A percentile compares a stretch with the other conserved stretches of the same genome.
phyloP scores from a whole-genome alignment of 768 basidiomycete genomes.

The Sarcodon aspratus region DNA sequence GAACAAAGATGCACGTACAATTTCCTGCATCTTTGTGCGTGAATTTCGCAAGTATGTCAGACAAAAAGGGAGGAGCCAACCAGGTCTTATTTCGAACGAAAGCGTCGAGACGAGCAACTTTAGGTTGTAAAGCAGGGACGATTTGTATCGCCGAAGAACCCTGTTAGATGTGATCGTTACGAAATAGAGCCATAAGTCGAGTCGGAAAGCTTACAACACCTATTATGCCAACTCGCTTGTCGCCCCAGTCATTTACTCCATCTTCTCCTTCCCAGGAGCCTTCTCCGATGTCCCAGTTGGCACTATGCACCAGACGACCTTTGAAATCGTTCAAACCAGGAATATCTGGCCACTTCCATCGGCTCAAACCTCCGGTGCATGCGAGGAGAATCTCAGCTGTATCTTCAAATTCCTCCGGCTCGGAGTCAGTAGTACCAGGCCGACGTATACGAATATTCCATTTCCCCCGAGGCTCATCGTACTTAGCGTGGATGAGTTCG shows the following conservation, averaged over 20 bases:
- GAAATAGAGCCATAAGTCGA: background rate
- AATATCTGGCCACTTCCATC: slow-evolving; percentile 63
- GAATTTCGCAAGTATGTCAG: slow-evolving; percentile 27
- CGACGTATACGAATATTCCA: slow-evolving; percentile 42
- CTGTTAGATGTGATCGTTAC: slow-evolving; percentile 16
- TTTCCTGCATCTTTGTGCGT: slow-evolving; percentile 25
- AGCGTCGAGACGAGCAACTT: slow-evolving; percentile 35
- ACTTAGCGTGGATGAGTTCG: slow-evolving; percentile 39
- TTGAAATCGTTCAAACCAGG: slow-evolving; percentile 42
- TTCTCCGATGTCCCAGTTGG: slow-evolving; percentile 37
- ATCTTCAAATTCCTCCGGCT: slow-evolving; percentile 31
- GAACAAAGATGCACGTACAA: slow-evolving; percentile 22
- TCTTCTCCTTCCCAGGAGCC: slow-evolving; percentile 35
- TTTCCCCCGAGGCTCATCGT: slow-evolving; percentile 37
- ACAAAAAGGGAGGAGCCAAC: slow-evolving; percentile 35
- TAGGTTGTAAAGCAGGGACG: slow-evolving; percentile 43
- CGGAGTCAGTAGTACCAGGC: slow-evolving; percentile 4
- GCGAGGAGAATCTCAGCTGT: slow-evolving; percentile 45
- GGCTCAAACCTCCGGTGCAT: slow-evolving; percentile 36
- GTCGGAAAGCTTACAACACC: slow-evolving; percentile 37
- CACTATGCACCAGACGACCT: slow-evolving; percentile 54
- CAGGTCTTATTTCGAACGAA: slow-evolving; percentile 53
- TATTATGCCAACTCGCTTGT: slow-evolving; percentile 45
- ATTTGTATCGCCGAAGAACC: slow-evolving; percentile 56
- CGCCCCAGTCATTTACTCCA: slow-evolving; percentile 34